A percentile compares a stretch with the other conserved stretches of the same genome.
phyloP scores from a whole-genome alignment of 2,329 filamentous ascomycete species.

The Exophiala bonariae region DNA sequence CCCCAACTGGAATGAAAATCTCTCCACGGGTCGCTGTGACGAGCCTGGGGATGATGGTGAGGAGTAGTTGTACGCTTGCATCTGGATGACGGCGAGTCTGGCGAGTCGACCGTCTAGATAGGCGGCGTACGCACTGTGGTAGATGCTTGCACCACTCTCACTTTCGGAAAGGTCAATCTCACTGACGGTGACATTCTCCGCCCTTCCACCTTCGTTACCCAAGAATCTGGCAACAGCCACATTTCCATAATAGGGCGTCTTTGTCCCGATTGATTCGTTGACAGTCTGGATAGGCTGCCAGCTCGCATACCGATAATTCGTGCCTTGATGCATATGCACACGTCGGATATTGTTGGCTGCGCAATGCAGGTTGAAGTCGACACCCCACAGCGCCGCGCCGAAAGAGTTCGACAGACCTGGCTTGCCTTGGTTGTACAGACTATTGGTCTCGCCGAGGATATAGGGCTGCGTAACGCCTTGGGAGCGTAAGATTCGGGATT shows the following conservation, averaged over 20 bases:
- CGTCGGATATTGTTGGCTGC: conserved; percentile 58
- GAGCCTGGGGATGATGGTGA: conserved; percentile 28
- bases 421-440: conserved; percentile 61
- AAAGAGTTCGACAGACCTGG: conserved; percentile 65
- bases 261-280: conserved; percentile 53
- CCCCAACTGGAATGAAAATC: conserved; percentile 29
- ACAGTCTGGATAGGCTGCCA: conserved; percentile 57
- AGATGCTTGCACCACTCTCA: conserved; percentile 22
- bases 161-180: conserved; percentile 42
- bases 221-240: conserved; percentile 60
- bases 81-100: conserved; percentile 58
- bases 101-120: conserved; percentile 48
- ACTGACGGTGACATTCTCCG: conserved; percentile 44
- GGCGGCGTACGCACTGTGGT: conserved; percentile 57
- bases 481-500: conserved; percentile 46
- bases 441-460: conserved; percentile 63
- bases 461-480: conserved; percentile 46
- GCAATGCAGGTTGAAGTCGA: conserved; percentile 63
- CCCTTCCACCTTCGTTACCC: conserved; percentile 33
- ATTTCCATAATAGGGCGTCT: conserved; percentile 65
- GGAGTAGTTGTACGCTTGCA: conserved; percentile 60
- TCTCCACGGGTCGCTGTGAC: conserved; percentile 23
- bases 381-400: conserved; percentile 64
- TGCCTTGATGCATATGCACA: conserved; percentile 65
- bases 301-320: conserved; percentile 60